Evolutionary conservation across 371 early-diverging fungal species (phyloP).

Genomic region (Syncephalis plumigaleata): DNA sequence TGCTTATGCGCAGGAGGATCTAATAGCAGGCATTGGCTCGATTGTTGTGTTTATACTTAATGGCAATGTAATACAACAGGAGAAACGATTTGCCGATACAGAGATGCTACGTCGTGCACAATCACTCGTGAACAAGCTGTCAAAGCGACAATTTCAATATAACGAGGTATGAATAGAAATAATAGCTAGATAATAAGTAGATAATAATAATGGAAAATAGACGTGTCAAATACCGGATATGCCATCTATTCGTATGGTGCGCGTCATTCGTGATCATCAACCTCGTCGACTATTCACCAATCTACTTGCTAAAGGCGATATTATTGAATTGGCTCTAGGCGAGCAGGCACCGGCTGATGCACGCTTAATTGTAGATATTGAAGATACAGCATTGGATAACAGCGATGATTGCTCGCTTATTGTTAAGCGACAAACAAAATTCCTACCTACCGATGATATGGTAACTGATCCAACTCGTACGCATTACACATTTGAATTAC

Average conservation of each 20-base stretch:
- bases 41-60: not conserved
- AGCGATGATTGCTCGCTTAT: not conserved
- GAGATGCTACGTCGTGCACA: not conserved
- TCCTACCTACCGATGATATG: not conserved
- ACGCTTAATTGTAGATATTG: conserved; percentile 25
- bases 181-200: not conserved
- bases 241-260: conserved; percentile 39
- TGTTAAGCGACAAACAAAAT: not conserved
- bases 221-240: conserved; percentile 37
- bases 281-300: conserved; percentile 56
- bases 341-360: conserved; percentile 45
- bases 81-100: not conserved
- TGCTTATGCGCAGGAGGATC: too few species aligned
- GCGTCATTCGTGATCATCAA: conserved; percentile 62
- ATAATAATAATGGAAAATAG: not conserved
- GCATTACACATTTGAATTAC: not conserved
- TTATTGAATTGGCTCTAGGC: conserved; percentile 71
- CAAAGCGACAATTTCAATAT: not conserved
- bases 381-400: not conserved
- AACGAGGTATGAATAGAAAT: not conserved
- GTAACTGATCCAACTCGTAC: not conserved
- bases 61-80: not conserved
- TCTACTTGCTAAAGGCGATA: conserved; percentile 74
- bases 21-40: not conserved
- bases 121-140: not conserved